Percentiles rank a stretch among this genome's conserved stretches.
Conservation (phyloP, 2,329 filamentous ascomycete genomes). For the Monosporascus sp. region DNA sequence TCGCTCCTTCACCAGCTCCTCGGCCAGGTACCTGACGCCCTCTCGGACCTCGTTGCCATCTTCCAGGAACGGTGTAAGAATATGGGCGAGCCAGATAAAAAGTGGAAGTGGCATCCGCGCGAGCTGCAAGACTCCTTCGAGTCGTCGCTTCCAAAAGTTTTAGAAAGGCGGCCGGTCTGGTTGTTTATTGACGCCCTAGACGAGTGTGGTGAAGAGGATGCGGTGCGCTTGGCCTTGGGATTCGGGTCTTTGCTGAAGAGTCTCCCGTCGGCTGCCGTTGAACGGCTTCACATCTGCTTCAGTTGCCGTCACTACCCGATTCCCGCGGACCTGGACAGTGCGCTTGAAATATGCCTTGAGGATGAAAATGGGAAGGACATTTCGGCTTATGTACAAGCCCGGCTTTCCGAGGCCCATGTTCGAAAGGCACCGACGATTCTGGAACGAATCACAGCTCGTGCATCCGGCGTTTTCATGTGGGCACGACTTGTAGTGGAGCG, state of each 20-base stretch:
- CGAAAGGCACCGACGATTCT: slow-evolving; percentile 14
- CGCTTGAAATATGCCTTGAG: too few species aligned
- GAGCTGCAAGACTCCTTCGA: slow-evolving; percentile 30
- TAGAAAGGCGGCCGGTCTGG: not conserved
- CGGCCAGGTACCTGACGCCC: not conserved
- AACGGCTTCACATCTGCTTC: not conserved
- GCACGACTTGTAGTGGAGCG: slow-evolving; percentile 10
- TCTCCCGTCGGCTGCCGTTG: slow-evolving; percentile 32
- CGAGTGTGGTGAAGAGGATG: slow-evolving; percentile 35
- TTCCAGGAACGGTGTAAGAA: too few species aligned
- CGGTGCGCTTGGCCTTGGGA: too few species aligned
- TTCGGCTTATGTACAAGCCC: slow-evolving; percentile 24
- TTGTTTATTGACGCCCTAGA: slow-evolving; percentile 35
- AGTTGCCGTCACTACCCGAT: too few species aligned
- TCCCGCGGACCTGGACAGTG: too few species aligned
- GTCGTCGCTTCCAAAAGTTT: not conserved
- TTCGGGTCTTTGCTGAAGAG: slow-evolving; percentile 31
- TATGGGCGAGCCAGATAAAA: too few species aligned
- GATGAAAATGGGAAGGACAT: not conserved
- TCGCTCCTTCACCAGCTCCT: slow-evolving; percentile 44
- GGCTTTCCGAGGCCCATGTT: slow-evolving; percentile 5
- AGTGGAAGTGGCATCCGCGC: slow-evolving; percentile 8
- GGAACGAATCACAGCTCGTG: slow-evolving; percentile 29
- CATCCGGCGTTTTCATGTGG: slow-evolving; percentile 39
- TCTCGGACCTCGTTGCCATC: too few species aligned